Evolutionary conservation across 495 filamentous ascomycete genomes (phyloP).

Genomic region (Wilcoxina mikolae): DNA sequence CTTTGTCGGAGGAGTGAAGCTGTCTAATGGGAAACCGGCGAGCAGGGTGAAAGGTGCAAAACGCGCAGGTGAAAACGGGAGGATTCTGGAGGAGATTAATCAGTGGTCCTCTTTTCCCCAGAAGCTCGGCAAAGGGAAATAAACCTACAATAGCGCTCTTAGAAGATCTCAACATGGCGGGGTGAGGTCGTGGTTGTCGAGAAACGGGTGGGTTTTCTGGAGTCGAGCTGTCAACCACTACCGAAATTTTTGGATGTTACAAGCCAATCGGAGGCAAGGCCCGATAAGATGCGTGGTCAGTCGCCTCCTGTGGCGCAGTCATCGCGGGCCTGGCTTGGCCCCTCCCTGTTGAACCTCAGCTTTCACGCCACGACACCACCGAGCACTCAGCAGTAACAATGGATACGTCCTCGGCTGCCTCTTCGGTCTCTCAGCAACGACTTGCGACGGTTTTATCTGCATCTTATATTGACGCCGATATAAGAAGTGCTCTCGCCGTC

Average conservation of each 20-base stretch:
- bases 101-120: background rate
- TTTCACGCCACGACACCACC: no score
- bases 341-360: no score
- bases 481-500: slow-evolving; percentile 66
- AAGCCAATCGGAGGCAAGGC: no score
- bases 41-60: background rate
- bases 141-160: slow-evolving; percentile 14
- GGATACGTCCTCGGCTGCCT: slow-evolving; percentile 34
- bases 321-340: no score
- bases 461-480: slow-evolving; percentile 85
- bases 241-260: no score
- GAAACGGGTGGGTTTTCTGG: no score
- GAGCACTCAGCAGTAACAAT: slow-evolving; percentile 9
- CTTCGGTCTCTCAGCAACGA: slow-evolving; percentile 46
- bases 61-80: background rate
- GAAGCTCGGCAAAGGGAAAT: background rate
- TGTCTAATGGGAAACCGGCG: background rate
- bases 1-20: background rate
- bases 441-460: slow-evolving; percentile 74
- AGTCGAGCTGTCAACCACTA: no score
- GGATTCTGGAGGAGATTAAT: background rate
- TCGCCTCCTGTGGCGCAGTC: no score
- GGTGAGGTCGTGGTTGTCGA: background rate
- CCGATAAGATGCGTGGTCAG: no score
- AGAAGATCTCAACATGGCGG: slow-evolving; percentile 18